Conservation (phyloP, 164 flowering plant species). For the Magnolia kwangsiensis region DNA sequence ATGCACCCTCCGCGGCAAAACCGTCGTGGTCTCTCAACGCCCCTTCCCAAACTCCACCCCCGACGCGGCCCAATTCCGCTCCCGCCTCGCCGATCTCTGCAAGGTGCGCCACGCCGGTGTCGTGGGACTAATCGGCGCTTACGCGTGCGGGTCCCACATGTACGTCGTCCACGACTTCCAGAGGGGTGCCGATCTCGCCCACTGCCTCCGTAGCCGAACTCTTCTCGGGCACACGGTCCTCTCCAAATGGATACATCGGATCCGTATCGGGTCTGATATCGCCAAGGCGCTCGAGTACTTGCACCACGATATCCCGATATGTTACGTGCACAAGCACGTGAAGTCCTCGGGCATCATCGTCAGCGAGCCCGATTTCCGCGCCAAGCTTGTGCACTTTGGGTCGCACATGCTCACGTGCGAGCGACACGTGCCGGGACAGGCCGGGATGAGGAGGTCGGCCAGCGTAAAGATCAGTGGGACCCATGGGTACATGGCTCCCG, state of each 20-base stretch:
- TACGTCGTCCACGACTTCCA: constrained; percentile 3
- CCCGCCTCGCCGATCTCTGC: constrained; percentile 5
- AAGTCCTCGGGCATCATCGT: constrained; percentile 2
- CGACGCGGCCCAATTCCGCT: background rate
- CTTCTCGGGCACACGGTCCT: background rate
- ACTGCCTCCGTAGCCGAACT: background rate
- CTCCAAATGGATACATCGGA: constrained; percentile 4
- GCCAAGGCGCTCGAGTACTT: constrained; percentile 11
- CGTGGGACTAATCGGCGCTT: background rate
- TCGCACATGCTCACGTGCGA: background rate
- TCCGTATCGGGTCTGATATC: constrained; percentile 2
- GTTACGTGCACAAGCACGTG: constrained; percentile 7
- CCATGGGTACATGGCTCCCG: constrained; percentile 13
- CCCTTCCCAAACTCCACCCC: no score
- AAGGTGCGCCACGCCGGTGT: constrained; percentile 2
- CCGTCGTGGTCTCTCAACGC: constrained; percentile 2
- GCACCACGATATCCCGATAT: constrained; percentile 9
- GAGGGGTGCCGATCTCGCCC: background rate
- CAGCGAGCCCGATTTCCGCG: constrained; percentile 2
- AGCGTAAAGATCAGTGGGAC: constrained; percentile 4
- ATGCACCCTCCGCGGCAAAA: constrained; percentile 3
- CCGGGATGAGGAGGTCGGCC: background rate
- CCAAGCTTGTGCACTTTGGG: constrained; percentile 4
- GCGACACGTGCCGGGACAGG: background rate
- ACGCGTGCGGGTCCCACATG: background rate